A percentile compares a stretch with the other conserved stretches of the same genome.
Evolutionary conservation across 305 asterid species (phyloP).

Genomic region (Fraxinus paxiana): DNA sequence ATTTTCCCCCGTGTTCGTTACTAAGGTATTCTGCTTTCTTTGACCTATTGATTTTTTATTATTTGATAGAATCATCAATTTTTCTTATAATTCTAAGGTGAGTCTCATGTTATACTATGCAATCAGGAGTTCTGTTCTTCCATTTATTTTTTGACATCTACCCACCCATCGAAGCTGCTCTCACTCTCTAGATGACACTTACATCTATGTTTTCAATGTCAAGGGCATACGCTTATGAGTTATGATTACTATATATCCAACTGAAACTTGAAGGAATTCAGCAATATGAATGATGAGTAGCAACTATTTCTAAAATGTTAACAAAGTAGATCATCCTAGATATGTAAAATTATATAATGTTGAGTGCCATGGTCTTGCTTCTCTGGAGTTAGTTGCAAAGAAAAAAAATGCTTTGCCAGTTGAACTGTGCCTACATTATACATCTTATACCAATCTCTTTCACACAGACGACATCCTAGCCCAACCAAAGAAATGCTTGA

Average conservation of each 20-base stretch:
- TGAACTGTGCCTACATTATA: slow-evolving; percentile 14
- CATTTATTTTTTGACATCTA: slow-evolving; percentile 15
- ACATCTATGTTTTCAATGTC: not conserved
- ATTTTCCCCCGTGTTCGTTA: slow-evolving; percentile 69
- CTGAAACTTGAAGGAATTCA: not conserved
- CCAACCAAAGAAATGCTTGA: slow-evolving; percentile 99
- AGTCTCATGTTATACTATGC: slow-evolving; percentile 7
- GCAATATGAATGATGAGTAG: not conserved
- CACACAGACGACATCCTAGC: slow-evolving; percentile 87
- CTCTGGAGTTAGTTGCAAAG: not conserved
- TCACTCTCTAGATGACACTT: not conserved
- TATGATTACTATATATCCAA: slow-evolving; percentile 11
- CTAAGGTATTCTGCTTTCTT: slow-evolving; percentile 52
- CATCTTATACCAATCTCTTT: slow-evolving; percentile 20
- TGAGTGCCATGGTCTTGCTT: slow-evolving; percentile 15
- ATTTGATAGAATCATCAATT: slow-evolving; percentile 9
- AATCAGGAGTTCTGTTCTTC: not conserved
- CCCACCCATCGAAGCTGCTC: slow-evolving; percentile 17
- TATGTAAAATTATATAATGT: slow-evolving; percentile 15
- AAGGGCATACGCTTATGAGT: not conserved
- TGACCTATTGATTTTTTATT: slow-evolving; percentile 13
- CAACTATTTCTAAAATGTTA: not conserved
- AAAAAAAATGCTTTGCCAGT: not conserved
- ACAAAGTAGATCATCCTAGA: slow-evolving; percentile 4
- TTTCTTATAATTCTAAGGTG: not conserved